A percentile compares a stretch with the other conserved stretches of the same genome.
phyloP scores from a whole-genome alignment of 2,329 filamentous ascomycete genomes.

The Penicillium sp. region DNA sequence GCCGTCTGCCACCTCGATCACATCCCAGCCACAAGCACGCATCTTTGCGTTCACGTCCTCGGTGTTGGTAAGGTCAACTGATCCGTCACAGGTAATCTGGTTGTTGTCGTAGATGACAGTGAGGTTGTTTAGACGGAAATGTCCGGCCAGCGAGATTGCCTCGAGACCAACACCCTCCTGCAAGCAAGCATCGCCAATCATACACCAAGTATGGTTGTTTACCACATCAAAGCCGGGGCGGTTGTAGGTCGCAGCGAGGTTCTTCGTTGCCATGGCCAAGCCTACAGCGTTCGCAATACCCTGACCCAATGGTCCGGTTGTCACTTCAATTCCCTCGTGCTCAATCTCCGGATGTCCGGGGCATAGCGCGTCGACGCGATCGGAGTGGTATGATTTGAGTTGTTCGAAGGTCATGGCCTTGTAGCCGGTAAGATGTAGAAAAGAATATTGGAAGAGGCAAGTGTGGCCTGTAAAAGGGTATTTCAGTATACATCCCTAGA shows the following conservation, averaged over 20 bases:
- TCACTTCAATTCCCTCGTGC: constrained; percentile 57
- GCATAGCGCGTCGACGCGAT: constrained; percentile 28
- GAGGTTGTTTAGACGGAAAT: constrained; percentile 54
- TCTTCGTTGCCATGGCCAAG: constrained; percentile 57
- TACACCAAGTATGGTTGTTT: constrained; percentile 55
- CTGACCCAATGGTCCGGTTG: constrained; percentile 59
- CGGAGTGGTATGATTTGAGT: constrained; percentile 34
- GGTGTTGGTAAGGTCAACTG: constrained; percentile 52
- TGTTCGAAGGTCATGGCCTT: constrained; percentile 34
- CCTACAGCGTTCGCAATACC: constrained; percentile 61
- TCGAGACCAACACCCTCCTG: constrained; percentile 57
- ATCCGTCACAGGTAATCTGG: constrained; percentile 57
- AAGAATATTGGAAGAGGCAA: constrained; percentile 33
- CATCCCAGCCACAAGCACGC: constrained; percentile 56
- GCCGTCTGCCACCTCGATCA: constrained; percentile 55
- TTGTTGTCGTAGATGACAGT: constrained; percentile 60
- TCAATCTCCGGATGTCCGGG: constrained; percentile 55
- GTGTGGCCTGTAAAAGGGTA: constrained; percentile 31
- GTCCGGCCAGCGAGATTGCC: constrained; percentile 54
- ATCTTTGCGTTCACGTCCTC: constrained; percentile 59
- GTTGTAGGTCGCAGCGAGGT: constrained; percentile 56
- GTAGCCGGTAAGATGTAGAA: constrained; percentile 34
- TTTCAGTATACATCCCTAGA: constrained; percentile 47
- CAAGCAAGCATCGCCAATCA: constrained; percentile 57
- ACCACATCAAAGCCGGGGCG: constrained; percentile 49